These are phyloP conservation scores for Sherardia arvensis DNA, from an alignment of 257 asterid species.

Conservation along the genomic window DNA sequence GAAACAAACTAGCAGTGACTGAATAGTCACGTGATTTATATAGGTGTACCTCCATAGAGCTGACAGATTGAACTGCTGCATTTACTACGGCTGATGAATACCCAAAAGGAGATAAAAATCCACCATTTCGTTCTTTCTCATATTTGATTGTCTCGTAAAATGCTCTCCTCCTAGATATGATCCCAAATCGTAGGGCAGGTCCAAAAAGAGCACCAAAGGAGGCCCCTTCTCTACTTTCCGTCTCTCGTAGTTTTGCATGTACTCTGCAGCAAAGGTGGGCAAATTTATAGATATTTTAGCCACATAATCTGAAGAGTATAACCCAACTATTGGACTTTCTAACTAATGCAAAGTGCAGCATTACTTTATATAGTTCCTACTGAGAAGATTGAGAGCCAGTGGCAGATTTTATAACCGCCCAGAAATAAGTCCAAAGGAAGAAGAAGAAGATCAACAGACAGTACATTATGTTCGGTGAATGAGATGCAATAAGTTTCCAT, in stretches of 20 bases:
- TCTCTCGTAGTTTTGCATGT: conserved; percentile 55
- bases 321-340: not conserved
- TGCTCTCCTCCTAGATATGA: conserved; percentile 72
- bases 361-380: not conserved
- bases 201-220: conserved; percentile 79
- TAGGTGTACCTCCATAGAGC: conserved; percentile 65
- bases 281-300: not conserved
- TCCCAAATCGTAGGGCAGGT: conserved; percentile 68
- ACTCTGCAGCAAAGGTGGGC: conserved; percentile 38
- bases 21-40: conserved; percentile 8
- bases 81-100: conserved; percentile 55
- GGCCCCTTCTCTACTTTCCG: conserved; percentile 84
- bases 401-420: not conserved
- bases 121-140: conserved; percentile 82
- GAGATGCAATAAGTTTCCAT: not conserved
- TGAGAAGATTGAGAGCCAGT: not conserved
- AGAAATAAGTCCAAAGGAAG: not conserved
- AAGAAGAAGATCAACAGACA: not conserved
- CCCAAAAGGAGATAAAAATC: conserved; percentile 84
- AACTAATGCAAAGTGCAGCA: not conserved
- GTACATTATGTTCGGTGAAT: not conserved
- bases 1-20: conserved; percentile 9
- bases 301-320: not conserved
- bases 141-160: conserved; percentile 68
- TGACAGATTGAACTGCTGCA: conserved; percentile 58